Percentiles rank a stretch among this genome's conserved stretches.
These are phyloP conservation scores for Lactarius sanguifluus DNA, from an alignment of 768 basidiomycete genomes.

Conservation along the genomic window DNA sequence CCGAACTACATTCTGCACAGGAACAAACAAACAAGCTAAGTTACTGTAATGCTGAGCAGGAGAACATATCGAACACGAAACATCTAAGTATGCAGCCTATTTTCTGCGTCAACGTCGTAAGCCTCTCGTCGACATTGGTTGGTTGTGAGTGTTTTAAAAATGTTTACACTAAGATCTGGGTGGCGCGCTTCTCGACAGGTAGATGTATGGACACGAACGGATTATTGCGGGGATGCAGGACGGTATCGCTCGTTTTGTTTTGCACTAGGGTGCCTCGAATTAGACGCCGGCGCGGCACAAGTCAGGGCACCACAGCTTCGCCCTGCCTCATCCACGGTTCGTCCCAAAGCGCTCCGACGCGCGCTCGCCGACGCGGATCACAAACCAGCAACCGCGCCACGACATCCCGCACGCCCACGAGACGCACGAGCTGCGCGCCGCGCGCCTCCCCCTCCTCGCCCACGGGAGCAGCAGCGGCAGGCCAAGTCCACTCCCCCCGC, in stretches of 20 bases:
- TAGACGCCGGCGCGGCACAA: no score
- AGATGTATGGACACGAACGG: not conserved
- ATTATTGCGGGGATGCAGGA: not conserved
- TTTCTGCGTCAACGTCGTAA: not conserved
- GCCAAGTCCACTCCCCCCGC: slow-evolving; percentile 77
- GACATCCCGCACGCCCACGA: slow-evolving; percentile 49
- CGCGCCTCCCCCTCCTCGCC: slow-evolving; percentile 30
- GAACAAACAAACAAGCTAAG: not conserved
- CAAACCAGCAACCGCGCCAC: slow-evolving; percentile 66
- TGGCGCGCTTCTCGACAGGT: not conserved
- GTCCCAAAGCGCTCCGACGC: slow-evolving; percentile 50
- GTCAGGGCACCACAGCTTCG: not conserved
- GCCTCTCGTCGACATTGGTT: no score
- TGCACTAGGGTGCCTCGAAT: no score
- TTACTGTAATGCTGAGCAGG: not conserved
- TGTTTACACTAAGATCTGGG: not conserved
- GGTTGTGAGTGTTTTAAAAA: not conserved
- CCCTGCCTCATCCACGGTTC: slow-evolving; percentile 19
- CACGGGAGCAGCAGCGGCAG: slow-evolving; percentile 35
- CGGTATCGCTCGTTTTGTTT: slow-evolving; percentile 4
- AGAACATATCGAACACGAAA: not conserved
- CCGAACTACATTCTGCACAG: not conserved
- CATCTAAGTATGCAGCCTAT: not conserved
- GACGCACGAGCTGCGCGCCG: slow-evolving; percentile 41
- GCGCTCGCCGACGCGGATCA: slow-evolving; percentile 58